phyloP scores from a whole-genome alignment of 257 asterid species.

The Solanum tarapatanum region DNA sequence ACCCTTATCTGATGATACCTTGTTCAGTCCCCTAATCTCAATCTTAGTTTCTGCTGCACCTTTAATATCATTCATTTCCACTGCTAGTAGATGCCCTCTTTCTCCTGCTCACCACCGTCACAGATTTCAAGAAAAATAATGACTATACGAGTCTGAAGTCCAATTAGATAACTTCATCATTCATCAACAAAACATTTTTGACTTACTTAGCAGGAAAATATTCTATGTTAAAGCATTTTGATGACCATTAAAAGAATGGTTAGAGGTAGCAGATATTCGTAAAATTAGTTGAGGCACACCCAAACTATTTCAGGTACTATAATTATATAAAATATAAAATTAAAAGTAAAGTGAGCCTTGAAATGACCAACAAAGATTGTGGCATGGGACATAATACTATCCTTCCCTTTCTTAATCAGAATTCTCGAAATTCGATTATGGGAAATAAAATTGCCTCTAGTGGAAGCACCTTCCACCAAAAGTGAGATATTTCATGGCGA shows the following conservation, averaged over 20 bases:
- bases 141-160: not conserved
- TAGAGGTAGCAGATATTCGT: not conserved
- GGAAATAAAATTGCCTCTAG: not conserved
- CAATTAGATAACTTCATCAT: not conserved
- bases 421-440: not conserved
- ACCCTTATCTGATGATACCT: conserved; percentile 34
- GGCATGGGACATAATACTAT: not conserved
- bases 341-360: not conserved
- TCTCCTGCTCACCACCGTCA: conserved; percentile 3
- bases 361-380: not conserved
- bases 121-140: not conserved
- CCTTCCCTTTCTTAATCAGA: not conserved
- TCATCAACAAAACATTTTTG: not conserved
- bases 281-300: not conserved
- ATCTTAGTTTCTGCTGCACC: conserved; percentile 20
- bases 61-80: not conserved
- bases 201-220: not conserved
- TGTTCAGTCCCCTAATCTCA: conserved; percentile 47
- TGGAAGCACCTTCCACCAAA: not conserved
- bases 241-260: not conserved
- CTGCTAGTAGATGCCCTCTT: conserved; percentile 22
- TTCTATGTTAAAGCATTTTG: not conserved
- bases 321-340: not conserved
- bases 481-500: not conserved
- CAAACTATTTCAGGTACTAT: not conserved